A percentile compares a stretch with the other conserved stretches of the same genome.
These are phyloP conservation scores for Boletales sp. DNA, from an alignment of 768 basidiomycete genomes.

Conservation along the genomic window DNA sequence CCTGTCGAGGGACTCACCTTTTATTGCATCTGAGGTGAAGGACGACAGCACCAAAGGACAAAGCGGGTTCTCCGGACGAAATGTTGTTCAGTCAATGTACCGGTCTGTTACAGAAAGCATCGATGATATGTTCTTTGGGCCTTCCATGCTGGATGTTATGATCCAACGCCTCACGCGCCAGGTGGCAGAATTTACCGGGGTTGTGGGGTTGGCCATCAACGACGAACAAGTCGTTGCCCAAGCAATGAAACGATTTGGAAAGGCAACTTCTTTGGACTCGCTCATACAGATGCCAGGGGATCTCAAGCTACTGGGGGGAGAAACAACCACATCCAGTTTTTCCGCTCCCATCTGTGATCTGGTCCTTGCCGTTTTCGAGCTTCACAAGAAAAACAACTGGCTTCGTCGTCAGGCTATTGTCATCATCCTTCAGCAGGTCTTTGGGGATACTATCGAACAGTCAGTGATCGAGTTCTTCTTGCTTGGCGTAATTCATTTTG, in stretches of 20 bases:
- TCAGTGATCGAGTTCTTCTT: constrained; percentile 33
- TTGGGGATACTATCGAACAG: constrained; percentile 96
- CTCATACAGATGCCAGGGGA: constrained; percentile 73
- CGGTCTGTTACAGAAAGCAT: constrained; percentile 91
- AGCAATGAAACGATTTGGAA: constrained; percentile 69
- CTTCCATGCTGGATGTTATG: constrained; percentile 94
- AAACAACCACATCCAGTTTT: constrained; percentile 85
- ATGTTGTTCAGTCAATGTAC: constrained; percentile 84
- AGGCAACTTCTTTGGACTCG: constrained; percentile 61
- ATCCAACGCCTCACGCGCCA: constrained; percentile 87
- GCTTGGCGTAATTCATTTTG: not conserved
- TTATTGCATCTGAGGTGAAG: constrained; percentile 54
- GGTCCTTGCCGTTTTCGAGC: constrained; percentile 88
- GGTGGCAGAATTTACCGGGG: constrained; percentile 84
- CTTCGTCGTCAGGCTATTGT: constrained; percentile 92
- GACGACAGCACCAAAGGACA: constrained; percentile 39
- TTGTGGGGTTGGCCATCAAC: constrained; percentile 71
- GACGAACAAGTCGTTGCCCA: constrained; percentile 85
- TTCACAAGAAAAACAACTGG: constrained; percentile 97
- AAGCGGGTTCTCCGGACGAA: constrained; percentile 59
- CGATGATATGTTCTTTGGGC: constrained; percentile 96
- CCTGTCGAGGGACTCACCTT: constrained; percentile 84
- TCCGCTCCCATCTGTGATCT: constrained; percentile 94
- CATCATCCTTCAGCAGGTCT: constrained; percentile 91
- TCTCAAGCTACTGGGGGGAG: constrained; percentile 78